A percentile compares a stretch with the other conserved stretches of the same genome.
Conservation (phyloP, 148 eudicot species). For the Linanthus parryae region DNA sequence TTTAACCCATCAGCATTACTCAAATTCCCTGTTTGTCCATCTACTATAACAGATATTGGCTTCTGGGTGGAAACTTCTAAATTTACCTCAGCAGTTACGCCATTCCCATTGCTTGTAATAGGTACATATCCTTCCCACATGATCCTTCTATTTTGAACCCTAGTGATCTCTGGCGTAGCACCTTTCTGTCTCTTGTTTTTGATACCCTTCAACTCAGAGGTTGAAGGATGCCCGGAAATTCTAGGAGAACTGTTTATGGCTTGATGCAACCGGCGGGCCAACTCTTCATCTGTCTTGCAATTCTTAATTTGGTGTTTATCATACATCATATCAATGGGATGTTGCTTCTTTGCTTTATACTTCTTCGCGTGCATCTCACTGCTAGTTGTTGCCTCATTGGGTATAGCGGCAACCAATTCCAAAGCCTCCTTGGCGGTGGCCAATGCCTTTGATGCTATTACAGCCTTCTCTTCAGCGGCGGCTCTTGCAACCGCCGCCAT, state of each 20-base stretch:
- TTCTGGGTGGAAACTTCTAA: slow-evolving; percentile 37
- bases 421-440: slow-evolving; percentile 76
- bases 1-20: slow-evolving; percentile 28
- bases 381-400: slow-evolving; percentile 31
- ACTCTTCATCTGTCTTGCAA: slow-evolving; percentile 63
- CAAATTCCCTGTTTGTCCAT: slow-evolving; percentile 33
- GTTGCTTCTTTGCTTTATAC: slow-evolving; percentile 76
- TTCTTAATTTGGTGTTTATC: slow-evolving; percentile 37
- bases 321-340: slow-evolving; percentile 53
- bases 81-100: slow-evolving; percentile 18
- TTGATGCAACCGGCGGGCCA: slow-evolving; percentile 69
- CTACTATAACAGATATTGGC: slow-evolving; percentile 24
- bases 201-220: slow-evolving; percentile 42
- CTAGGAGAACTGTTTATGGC: slow-evolving; percentile 80
- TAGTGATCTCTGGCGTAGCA: slow-evolving; percentile 24
- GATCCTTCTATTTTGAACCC: slow-evolving; percentile 20
- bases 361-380: slow-evolving; percentile 38
- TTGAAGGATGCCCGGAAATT: slow-evolving; percentile 40
- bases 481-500: slow-evolving; percentile 68
- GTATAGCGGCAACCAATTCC: slow-evolving; percentile 46
- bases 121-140: slow-evolving; percentile 18
- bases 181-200: slow-evolving; percentile 57
- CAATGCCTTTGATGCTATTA: slow-evolving; percentile 70
- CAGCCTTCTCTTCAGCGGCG: slow-evolving; percentile 80
- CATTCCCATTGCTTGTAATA: slow-evolving; percentile 31